Evolutionary conservation across 1,284 basidiomycete species (phyloP), one percentile per base, ranked within the genome.

Genomic region (Cryptococcus sp.): DNA sequence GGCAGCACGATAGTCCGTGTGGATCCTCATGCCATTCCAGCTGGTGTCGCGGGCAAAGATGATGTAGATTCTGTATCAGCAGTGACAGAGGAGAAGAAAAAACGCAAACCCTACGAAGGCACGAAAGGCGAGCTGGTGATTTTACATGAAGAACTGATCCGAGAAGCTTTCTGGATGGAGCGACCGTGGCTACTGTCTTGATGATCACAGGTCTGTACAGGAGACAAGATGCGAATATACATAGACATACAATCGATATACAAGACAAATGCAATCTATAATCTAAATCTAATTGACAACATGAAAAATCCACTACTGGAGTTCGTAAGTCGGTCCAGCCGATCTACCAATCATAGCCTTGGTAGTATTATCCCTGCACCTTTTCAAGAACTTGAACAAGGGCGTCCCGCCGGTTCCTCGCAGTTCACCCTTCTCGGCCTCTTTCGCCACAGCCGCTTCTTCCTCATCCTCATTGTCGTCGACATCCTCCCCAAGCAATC

Each of bases 321-420:
- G 43, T 48, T 66, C 64, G 37, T 58, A 68, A 7, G 49, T 59
- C 21, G 62, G 58, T n/a, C 56, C 62, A 28, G 53, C 50, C 18
- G 60, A 56, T 24, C 46, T 40, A 19, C 61, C 58, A n/a, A 77
- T 62, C 67, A 79, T 70, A 10, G 89, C 81, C n/a, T 84, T 82
- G 7, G 79, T 79, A n/a, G 89, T 92, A 53, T 84, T 80, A 59
- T 87, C 84, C 64, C 88, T 78, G 21, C 87, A 85, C 45, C 82
- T 81, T 74, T 91, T 91, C 65, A 93, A 76, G 66, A 93, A 92
- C 57, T 78, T 81, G 43, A 88, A 85, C 46, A 93, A 76, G 49
- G 86, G 82, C 1, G 90, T 93, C 0, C 91, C 91, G 1, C 91
- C 91, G 0, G 91, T 94, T 1, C 91, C 91, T 62, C 82, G 83